Base-by-base conservation (phyloP, 345 rosid species). In the Lepidium didymum region DNA sequence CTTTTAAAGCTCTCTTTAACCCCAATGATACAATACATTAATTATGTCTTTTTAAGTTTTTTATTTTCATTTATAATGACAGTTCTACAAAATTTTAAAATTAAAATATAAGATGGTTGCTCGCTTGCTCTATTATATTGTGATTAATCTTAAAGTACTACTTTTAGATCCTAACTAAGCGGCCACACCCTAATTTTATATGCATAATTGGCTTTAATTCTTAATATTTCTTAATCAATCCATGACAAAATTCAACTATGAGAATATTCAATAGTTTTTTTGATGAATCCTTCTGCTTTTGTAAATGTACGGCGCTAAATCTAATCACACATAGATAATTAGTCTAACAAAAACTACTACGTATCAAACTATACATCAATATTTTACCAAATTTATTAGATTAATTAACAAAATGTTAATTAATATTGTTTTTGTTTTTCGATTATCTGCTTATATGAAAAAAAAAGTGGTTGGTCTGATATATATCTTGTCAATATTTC, bases 161-260 rank as follows among this genome's bases (percentile, higher is more conserved):
- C 62, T 36, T 14, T 59, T 35, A 59, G 72, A 74, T 74, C 77
- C 73, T 47, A 60, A 59, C 57, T 51, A 67, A 51, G 68, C 68
- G 77, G 68, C 31, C 62, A 35, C 62, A 35, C 72, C 42, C 52
- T 35, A 45, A 37, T 15, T 43, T 42, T 34, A 60, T 38, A 18
- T 15, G n/a, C n/a, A 54, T 8, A 29, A 16, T 15, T 46, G 7
- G 12, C 38, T 31, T 29, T 50, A 38, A 11, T 42, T 42, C 21
- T 23, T 38, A 64, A 7, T 34, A 31, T 73, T 42, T 42, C 21
- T 23, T 38, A 64, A 7, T 25, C 31, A 65, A 50, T 50, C 62
- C 56, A 59, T 66, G 42, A 59, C 61, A 66, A 58, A 58, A 16
- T 46, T 27, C 44, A 53, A 42, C 40, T 19, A 34, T 9, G 45